Evolutionary conservation across 371 early-diverging fungal genomes (phyloP).

Genomic region (Mucor velutinosus): DNA sequence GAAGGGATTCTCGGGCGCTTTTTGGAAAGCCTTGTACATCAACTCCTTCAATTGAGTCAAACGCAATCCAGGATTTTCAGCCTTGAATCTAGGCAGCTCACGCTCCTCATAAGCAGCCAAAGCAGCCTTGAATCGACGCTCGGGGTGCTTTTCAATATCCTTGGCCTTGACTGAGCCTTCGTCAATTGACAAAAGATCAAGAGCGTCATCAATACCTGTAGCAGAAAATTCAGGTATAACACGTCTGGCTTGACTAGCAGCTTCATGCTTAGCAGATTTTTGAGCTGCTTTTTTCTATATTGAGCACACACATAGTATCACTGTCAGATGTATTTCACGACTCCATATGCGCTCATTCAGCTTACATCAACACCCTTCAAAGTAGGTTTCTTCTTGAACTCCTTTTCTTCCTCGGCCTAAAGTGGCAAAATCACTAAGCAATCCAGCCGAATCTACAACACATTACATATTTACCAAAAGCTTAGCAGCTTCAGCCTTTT

Average conservation of each 20-base stretch:
- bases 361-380: constrained; percentile 35
- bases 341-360: neutral
- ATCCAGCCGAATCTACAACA: neutral
- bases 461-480: constrained; percentile 22
- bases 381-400: constrained; percentile 38
- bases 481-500: constrained; percentile 42
- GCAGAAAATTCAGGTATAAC: constrained; percentile 72
- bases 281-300: constrained; percentile 52
- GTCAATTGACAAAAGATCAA: constrained; percentile 60
- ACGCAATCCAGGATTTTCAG: constrained; percentile 77
- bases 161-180: constrained; percentile 44
- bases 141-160: constrained; percentile 81
- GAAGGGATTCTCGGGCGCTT: constrained; percentile 86
- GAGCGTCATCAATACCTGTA: constrained; percentile 78
- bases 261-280: constrained; percentile 55
- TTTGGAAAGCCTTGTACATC: constrained; percentile 77
- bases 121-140: constrained; percentile 84
- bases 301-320: neutral
- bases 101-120: constrained; percentile 73
- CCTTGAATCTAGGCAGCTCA: constrained; percentile 59
- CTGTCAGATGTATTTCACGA: neutral
- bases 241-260: constrained; percentile 42
- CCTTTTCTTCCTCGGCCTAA: constrained; percentile 52
- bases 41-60: constrained; percentile 75
- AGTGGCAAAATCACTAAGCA: neutral